These are phyloP conservation scores for Porogramme epimiltina DNA, from an alignment of 1,284 basidiomycete genomes.

Conservation along the genomic window DNA sequence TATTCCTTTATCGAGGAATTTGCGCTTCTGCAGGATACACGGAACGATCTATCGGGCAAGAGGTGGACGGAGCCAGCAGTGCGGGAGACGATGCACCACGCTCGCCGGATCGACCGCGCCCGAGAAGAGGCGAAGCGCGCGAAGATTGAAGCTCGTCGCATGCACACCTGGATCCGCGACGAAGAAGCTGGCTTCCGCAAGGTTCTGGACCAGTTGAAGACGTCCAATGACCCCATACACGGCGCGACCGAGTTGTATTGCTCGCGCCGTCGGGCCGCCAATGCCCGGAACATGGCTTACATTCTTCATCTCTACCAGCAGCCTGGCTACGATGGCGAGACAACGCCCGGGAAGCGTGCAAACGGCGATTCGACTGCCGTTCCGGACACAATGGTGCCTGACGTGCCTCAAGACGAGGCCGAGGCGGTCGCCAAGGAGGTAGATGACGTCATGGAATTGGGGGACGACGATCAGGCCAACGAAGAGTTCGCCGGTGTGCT, in stretches of 20 bases:
- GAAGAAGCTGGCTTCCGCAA: constrained; percentile 17
- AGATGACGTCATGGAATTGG: no score
- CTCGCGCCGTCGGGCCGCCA: constrained; percentile 2
- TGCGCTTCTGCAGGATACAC: constrained; percentile 33
- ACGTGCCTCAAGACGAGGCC: no score
- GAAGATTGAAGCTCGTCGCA: constrained; percentile 33
- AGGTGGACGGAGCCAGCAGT: constrained; percentile 32
- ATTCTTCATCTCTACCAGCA: not conserved
- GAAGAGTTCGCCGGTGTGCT: no score
- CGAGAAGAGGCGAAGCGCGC: constrained; percentile 33
- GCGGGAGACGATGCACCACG: constrained; percentile 28
- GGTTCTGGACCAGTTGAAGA: not conserved
- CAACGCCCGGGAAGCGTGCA: not conserved
- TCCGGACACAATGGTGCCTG: not conserved
- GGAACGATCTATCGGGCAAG: constrained; percentile 29
- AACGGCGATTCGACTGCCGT: not conserved
- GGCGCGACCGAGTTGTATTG: not conserved
- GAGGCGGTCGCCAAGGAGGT: no score
- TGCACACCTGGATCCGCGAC: constrained; percentile 29
- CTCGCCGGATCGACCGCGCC: constrained; percentile 32
- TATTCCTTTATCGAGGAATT: constrained; percentile 39
- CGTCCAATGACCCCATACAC: no score
- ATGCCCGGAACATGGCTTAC: constrained; percentile 6
- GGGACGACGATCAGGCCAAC: no score
- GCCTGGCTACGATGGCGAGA: not conserved